These are phyloP conservation scores for Fragaria nilgerrensis DNA, from an alignment of 306 rosid species.

Conservation along the genomic window DNA sequence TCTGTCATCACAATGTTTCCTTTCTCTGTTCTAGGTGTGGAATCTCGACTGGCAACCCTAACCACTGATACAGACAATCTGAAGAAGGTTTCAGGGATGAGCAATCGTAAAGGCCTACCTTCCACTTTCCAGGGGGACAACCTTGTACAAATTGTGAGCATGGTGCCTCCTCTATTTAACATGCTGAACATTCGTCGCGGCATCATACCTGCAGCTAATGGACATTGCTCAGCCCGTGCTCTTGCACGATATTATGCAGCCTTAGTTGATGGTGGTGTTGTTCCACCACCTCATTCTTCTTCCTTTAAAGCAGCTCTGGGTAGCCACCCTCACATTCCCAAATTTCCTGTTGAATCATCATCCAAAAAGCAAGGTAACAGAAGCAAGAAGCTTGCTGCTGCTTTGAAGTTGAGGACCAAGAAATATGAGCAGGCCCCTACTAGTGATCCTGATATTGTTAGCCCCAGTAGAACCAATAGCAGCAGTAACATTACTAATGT, in stretches of 20 bases:
- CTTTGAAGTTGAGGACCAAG: constrained; percentile 12
- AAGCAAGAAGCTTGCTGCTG: constrained; percentile 28
- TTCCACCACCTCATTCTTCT: constrained; percentile 81
- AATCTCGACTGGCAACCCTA: constrained; percentile 87
- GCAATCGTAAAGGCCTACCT: constrained; percentile 56
- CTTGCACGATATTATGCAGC: constrained; percentile 96
- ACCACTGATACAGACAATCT: constrained; percentile 58
- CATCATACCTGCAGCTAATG: constrained; percentile 90
- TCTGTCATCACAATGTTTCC: constrained; percentile 22
- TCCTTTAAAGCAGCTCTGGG: constrained; percentile 74
- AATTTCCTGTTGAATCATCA: constrained; percentile 39
- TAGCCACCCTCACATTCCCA: constrained; percentile 85
- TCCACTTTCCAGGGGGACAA: constrained; percentile 66
- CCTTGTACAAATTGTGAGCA: constrained; percentile 44
- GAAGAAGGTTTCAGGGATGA: constrained; percentile 43
- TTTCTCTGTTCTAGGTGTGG: constrained; percentile 60
- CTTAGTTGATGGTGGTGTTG: constrained; percentile 70
- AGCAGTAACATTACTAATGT: constrained; percentile 22
- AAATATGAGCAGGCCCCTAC: constrained; percentile 30
- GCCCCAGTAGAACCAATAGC: constrained; percentile 22
- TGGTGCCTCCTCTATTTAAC: constrained; percentile 60
- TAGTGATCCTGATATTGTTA: neutral
- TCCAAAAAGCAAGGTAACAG: constrained; percentile 34
- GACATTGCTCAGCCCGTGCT: constrained; percentile 94
- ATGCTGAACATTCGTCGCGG: constrained; percentile 77